phyloP scores from a whole-genome alignment of 2,329 filamentous ascomycete species.

The Amauroascus verrucosus region DNA sequence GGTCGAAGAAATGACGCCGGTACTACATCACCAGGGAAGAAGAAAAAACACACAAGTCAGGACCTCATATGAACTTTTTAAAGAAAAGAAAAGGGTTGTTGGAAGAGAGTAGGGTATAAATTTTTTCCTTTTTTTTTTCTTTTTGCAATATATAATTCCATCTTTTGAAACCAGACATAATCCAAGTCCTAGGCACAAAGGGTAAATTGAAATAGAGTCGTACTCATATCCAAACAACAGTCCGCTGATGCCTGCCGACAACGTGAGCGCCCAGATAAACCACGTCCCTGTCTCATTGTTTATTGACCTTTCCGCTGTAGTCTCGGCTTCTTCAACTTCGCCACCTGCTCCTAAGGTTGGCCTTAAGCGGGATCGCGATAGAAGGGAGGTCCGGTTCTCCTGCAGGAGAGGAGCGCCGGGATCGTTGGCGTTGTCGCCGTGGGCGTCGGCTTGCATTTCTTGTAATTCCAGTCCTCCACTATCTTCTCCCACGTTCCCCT shows the following conservation, averaged over 20 bases:
- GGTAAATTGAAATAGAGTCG: conserved; percentile 9
- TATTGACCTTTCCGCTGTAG: background rate
- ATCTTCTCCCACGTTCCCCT: background rate
- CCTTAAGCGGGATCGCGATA: background rate
- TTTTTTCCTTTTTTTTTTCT: background rate
- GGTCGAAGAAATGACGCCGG: conserved; percentile 52
- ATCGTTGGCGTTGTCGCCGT: conserved; percentile 12
- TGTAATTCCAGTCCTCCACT: background rate
- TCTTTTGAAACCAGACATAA: background rate
- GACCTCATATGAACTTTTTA: too few species aligned
- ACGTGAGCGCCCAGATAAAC: conserved; percentile 48
- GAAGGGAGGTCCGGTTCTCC: conserved; percentile 12
- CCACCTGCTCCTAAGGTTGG: background rate
- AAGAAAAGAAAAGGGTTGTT: background rate
- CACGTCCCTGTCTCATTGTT: conserved; percentile 11
- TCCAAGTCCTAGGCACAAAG: too few species aligned
- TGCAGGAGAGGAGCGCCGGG: conserved; percentile 27
- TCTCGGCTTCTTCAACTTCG: background rate
- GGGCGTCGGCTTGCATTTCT: background rate
- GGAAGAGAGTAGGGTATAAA: background rate
- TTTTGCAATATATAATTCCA: background rate
- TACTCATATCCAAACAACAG: conserved; percentile 54
- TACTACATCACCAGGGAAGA: conserved; percentile 34
- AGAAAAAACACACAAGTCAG: conserved; percentile 8
- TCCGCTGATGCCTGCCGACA: conserved; percentile 49